Base-by-base conservation (phyloP, 1,284 basidiomycete species). In the Pseudozyma flocculosa region DNA sequence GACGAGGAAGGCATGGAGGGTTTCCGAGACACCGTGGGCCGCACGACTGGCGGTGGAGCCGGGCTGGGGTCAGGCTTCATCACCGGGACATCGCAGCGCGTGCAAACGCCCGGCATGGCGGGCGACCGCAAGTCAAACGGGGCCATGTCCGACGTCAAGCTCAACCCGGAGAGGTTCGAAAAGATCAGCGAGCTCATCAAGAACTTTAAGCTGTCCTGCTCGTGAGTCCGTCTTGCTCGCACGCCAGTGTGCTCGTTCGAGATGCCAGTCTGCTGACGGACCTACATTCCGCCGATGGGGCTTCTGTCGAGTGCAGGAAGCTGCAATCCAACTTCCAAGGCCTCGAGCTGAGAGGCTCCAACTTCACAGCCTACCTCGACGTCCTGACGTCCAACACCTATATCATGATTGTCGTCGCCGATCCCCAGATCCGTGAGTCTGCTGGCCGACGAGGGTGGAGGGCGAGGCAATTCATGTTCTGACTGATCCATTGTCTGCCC, bases 121-220 rank as follows among this genome's bases (percentile, higher is more conserved):
- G 26, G 5, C 26, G 26, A 29, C 7, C 26, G 7, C 5, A 29
- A 29, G 26, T 5, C 26, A 29, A 11, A 29, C 26, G n/a, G n/a
- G n/a, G n/a, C n/a, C n/a, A n/a, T n/a, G n/a, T 34, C 30, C 30
- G 17, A 21, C 38, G 40, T 4, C 7, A 79, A 82, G 40, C 81
- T 92, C 58, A 85, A 89, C 66, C 81, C 87, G 10, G 88, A 90
- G 66, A 84, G 94, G 32, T 97, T 95, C 78, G 94, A 97, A 80
- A 89, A 92, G 61, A 93, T 94, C 24, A 92, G 89, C 8, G 92
- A 96, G 78, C 85, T 96, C 54, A 87, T 97, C 80, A 97, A 97
- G 80, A 86, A 87, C 3, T 95, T 97, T 82, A 92, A 95, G 74
- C 86, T 90, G 68, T 87, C 89, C 14, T 95, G 92, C 79, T 84